phyloP scores from a whole-genome alignment of 2,329 filamentous ascomycete genomes.

The Ophiostoma ulmi region DNA sequence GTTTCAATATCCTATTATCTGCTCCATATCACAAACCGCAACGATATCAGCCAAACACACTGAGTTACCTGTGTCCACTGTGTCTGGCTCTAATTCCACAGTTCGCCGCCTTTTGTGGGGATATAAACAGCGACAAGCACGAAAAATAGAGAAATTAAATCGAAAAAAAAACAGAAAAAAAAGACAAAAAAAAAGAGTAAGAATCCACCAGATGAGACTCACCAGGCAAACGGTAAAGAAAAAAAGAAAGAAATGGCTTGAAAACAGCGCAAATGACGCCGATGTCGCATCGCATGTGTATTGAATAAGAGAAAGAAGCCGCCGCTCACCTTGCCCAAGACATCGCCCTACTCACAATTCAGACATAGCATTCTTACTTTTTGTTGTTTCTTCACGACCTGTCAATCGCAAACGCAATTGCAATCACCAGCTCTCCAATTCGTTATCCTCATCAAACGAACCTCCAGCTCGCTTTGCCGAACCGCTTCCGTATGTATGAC shows the following conservation, averaged over 20 bases:
- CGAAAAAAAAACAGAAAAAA: not conserved
- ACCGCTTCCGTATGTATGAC: conserved; percentile 18
- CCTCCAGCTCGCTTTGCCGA: conserved; percentile 16
- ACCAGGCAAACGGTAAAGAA: not conserved
- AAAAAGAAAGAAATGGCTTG: not conserved
- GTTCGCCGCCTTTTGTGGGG: conserved; percentile 19
- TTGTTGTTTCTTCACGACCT: conserved; percentile 8
- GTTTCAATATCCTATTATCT: not conserved
- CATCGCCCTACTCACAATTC: not conserved
- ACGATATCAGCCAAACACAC: not conserved
- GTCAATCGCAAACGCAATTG: not conserved
- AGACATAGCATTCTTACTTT: not conserved
- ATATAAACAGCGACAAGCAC: not conserved
- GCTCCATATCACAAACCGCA: conserved; percentile 1
- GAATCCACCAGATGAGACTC: conserved; percentile 8
- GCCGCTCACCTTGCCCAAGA: not conserved
- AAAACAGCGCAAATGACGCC: conserved; percentile 15
- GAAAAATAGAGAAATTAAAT: not conserved
- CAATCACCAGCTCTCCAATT: not conserved
- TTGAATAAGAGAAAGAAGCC: conserved; percentile 19
- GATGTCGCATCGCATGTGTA: conserved; percentile 20
- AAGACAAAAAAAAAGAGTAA: not conserved
- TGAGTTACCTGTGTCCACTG: conserved; percentile 1
- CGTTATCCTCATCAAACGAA: not conserved
- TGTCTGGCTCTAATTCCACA: conserved; percentile 4